Conservation (phyloP, 73 alveolate genomes). For the Paramecium primaurelia region DNA sequence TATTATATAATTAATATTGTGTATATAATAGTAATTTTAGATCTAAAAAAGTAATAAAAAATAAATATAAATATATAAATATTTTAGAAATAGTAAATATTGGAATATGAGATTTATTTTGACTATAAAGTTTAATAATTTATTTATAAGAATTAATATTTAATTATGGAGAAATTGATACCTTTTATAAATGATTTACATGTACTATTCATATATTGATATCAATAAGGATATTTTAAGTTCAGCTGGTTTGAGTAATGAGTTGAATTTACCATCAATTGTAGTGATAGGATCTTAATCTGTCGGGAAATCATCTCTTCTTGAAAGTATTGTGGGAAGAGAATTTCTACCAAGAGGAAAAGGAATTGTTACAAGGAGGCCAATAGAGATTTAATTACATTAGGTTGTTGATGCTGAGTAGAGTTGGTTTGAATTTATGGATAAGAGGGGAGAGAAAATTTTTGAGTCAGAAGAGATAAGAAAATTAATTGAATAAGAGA, state of each 20-base stretch:
- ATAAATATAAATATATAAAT: no score
- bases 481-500: conserved; percentile 78
- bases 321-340: conserved; percentile 90
- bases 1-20: no score
- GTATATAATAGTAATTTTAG: no score
- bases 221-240: conserved; percentile 43
- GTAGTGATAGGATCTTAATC: conserved; percentile 81
- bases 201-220: neutral
- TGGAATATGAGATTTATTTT: no score
- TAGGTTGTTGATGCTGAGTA: conserved; percentile 14
- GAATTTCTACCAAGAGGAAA: conserved; percentile 95
- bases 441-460: conserved; percentile 69
- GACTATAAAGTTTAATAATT: no score
- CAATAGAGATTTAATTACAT: conserved; percentile 80
- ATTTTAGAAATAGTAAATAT: neutral
- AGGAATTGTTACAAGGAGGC: conserved; percentile 97
- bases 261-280: conserved; percentile 67
- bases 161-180: conserved; percentile 59
- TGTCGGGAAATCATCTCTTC: conserved; percentile 90
- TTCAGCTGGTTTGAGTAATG: neutral
- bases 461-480: conserved; percentile 77
- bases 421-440: conserved; percentile 75
- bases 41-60: no score
- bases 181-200: conserved; percentile 66
- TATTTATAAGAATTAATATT: neutral